Evolutionary conservation across 2,329 filamentous ascomycete species (phyloP).

Genomic region (Colletotrichum gloeosporioides): DNA sequence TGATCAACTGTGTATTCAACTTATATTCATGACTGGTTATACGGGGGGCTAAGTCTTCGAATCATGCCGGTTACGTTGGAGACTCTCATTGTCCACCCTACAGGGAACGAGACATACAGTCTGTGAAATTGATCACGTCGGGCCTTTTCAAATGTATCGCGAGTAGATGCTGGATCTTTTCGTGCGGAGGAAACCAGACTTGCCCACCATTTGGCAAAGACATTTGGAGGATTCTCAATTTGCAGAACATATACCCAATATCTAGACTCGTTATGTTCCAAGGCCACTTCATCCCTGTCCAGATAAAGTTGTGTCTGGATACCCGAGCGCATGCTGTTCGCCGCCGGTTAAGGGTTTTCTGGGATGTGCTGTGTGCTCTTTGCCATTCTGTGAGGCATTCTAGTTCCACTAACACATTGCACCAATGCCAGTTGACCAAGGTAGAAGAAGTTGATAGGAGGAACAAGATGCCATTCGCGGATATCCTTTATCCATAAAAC

Average conservation of each 20-base stretch:
- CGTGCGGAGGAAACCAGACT: rapidly evolving
- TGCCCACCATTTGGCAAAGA: background rate
- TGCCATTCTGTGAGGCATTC: no score
- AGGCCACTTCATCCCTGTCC: background rate
- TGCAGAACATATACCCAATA: background rate
- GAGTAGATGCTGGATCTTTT: background rate
- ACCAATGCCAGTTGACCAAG: no score
- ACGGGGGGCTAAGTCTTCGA: background rate
- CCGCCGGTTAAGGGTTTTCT: background rate
- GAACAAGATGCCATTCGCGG: no score
- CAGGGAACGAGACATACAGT: background rate
- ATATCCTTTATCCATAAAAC: no score
- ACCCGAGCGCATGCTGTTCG: background rate
- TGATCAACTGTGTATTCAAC: background rate
- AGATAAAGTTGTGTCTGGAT: background rate
- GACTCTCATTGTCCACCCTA: background rate
- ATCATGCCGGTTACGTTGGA: background rate
- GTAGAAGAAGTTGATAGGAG: no score
- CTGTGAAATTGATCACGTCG: background rate
- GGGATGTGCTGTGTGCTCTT: rapidly evolving
- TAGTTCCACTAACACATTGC: no score
- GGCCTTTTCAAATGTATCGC: background rate
- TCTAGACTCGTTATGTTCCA: background rate
- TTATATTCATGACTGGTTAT: background rate
- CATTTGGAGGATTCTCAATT: background rate